Percentiles rank a stretch among this genome's conserved stretches.
These are phyloP conservation scores for Beta corolliflora DNA, from an alignment of 179 eudicot species.

Conservation along the genomic window DNA sequence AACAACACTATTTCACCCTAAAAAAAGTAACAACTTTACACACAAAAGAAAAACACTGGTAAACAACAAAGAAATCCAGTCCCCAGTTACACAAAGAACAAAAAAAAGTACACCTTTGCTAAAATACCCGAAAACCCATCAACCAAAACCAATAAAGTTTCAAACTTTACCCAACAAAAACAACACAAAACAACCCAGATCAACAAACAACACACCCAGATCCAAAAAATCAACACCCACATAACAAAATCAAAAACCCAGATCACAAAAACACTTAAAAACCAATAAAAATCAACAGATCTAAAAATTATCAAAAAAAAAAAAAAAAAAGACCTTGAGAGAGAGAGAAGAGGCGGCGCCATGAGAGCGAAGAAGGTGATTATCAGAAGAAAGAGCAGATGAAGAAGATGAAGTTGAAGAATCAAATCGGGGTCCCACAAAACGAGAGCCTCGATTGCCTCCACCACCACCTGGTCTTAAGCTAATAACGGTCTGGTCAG, in stretches of 20 bases:
- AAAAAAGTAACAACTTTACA: too few relatives aligned
- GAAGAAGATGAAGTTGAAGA: conserved; percentile 34
- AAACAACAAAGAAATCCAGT: too few relatives aligned
- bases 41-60: not conserved
- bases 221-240: not conserved
- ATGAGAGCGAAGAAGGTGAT: conserved; percentile 72
- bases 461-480: conserved; percentile 76
- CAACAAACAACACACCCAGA: conserved; percentile 21
- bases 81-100: too few relatives aligned
- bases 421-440: conserved; percentile 19
- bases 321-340: conserved; percentile 53
- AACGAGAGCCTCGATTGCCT: conserved; percentile 12
- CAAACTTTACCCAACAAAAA: not conserved
- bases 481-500: conserved; percentile 89
- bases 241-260: conserved; percentile 21
- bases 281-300: conserved; percentile 18
- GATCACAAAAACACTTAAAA: conserved; percentile 19
- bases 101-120: too few relatives aligned
- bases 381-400: conserved; percentile 53
- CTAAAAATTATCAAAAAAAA: not conserved
- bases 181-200: not conserved
- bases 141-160: too few relatives aligned
- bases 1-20: not conserved
- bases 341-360: conserved; percentile 50
- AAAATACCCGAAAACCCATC: too few relatives aligned